Base-by-base conservation (phyloP, 169 alveolate genomes). In the Babesia sp. region DNA sequence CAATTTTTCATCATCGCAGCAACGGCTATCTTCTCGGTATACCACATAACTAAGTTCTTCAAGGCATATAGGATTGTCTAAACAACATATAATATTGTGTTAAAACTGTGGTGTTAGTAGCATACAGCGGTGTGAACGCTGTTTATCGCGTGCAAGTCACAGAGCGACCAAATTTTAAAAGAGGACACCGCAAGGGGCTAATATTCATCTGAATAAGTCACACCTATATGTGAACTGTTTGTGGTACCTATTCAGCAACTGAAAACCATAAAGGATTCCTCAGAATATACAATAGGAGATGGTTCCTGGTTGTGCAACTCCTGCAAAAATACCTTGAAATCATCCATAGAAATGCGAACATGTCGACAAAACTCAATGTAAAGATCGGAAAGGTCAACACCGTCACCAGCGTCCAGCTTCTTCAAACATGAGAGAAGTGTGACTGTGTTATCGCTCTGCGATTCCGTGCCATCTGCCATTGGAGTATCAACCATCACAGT, bases 61-160 rank as follows among this genome's bases (percentile, higher is more conserved):
- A 87, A 83, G 60, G 75, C 90, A n/a, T 84, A 87, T 34, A 67
- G 90, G 42, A 68, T 87, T 29, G 77, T 87, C 61, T 87, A 80
- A 61, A 22, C 41, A 24, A 60, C 71, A 24, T 12, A 3, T 33
- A 28, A 6, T 41, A 29, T 48, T 48, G 56, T 48, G 56, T 48
- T 48, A 48, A 12, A 48, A 68, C n/a, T 29, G 7, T 56, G 22
- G 34, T 6, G 20, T 26, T 22, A 24, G 18, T 48, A 24, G 66
- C 34, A 22, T 20, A 37, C 37, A 11, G 28, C 22, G 9, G n/a
- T n/a, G n/a, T n/a, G n/a, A n/a, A n/a, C n/a, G n/a, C n/a, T n/a
- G n/a, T n/a, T n/a, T n/a, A n/a, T n/a, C n/a, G n/a, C n/a, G n/a
- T n/a, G n/a, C n/a, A n/a, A n/a, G n/a, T n/a, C n/a, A n/a, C n/a